A percentile compares a stretch with the other conserved stretches of the same genome.
phyloP scores from a whole-genome alignment of 306 rosid species.

The Pachyrhizus erosus region DNA sequence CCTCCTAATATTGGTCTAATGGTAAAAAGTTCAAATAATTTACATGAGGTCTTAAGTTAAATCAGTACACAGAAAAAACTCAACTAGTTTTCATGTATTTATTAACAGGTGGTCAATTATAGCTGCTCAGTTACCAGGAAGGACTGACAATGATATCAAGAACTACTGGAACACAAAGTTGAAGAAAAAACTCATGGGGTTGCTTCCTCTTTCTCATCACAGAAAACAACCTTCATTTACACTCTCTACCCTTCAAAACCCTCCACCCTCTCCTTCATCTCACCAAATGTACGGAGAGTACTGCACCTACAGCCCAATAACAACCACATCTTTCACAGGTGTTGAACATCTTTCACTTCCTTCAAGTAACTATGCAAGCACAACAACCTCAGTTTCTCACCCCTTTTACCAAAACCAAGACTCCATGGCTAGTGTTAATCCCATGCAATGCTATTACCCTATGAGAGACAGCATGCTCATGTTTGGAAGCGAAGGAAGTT shows the following conservation, averaged over 20 bases:
- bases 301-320: slow-evolving; percentile 27
- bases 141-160: slow-evolving; percentile 97
- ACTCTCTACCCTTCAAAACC: slow-evolving; percentile 41
- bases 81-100: slow-evolving; percentile 12
- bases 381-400: slow-evolving; percentile 20
- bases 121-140: slow-evolving; percentile 94
- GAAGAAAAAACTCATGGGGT: slow-evolving; percentile 86
- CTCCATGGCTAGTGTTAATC: slow-evolving; percentile 26
- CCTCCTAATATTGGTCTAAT: background rate
- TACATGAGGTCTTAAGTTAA: background rate
- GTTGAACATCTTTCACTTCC: slow-evolving; percentile 44
- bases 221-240: slow-evolving; percentile 54
- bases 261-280: slow-evolving; percentile 27
- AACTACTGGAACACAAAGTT: slow-evolving; percentile 99
- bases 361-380: slow-evolving; percentile 40
- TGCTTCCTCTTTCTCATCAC: slow-evolving; percentile 50
- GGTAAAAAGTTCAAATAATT: background rate
- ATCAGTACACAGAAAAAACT: background rate
- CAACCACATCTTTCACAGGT: slow-evolving; percentile 42
- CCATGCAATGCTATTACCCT: slow-evolving; percentile 54
- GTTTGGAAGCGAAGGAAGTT: slow-evolving; percentile 87
- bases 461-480: slow-evolving; percentile 49
- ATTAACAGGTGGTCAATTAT: slow-evolving; percentile 91
- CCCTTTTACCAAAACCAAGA: slow-evolving; percentile 61
- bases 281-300: slow-evolving; percentile 36